These are phyloP conservation scores for Starmerella davenportii DNA, from an alignment of 805 yeast species.

Conservation along the genomic window DNA sequence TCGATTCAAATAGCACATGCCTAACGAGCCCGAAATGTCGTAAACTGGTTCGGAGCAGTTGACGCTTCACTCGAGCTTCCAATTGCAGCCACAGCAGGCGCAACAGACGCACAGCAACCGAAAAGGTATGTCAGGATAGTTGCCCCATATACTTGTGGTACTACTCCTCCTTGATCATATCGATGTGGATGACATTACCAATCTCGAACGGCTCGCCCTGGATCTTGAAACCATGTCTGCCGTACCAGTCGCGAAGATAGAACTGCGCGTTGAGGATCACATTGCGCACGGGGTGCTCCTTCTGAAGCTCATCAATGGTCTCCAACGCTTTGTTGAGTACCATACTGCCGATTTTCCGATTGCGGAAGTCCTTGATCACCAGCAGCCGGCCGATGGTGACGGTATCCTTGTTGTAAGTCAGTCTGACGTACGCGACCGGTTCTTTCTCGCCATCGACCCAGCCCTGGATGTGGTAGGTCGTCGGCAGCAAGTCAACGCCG, in stretches of 20 bases:
- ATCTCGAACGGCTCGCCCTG: neutral
- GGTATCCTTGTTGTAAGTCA: slow-evolving; percentile 4
- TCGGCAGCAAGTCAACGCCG: slow-evolving; percentile 10
- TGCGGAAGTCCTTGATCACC: neutral
- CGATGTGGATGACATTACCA: neutral
- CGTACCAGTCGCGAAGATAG: slow-evolving; percentile 1
- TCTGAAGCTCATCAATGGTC: neutral
- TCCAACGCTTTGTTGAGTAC: neutral
- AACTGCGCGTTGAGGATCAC: neutral
- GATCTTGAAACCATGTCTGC: neutral
- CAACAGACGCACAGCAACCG: too few species aligned
- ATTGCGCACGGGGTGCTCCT: neutral
- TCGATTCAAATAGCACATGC: too few species aligned
- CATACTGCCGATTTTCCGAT: neutral
- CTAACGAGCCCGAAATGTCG: too few species aligned
- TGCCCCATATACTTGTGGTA: too few species aligned
- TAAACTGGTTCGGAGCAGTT: too few species aligned
- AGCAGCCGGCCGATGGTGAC: neutral
- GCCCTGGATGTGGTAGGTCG: slow-evolving; percentile 10
- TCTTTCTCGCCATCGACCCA: slow-evolving; percentile 2
- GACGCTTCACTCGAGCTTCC: too few species aligned
- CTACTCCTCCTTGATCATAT: slow-evolving; percentile 1
- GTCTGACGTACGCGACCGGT: slow-evolving; percentile 6
- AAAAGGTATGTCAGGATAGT: too few species aligned
- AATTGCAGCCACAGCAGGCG: too few species aligned